A percentile compares a stretch with the other conserved stretches of the same genome.
Conservation (phyloP, 345 rosid genomes). For the Nasturtium officinale region DNA sequence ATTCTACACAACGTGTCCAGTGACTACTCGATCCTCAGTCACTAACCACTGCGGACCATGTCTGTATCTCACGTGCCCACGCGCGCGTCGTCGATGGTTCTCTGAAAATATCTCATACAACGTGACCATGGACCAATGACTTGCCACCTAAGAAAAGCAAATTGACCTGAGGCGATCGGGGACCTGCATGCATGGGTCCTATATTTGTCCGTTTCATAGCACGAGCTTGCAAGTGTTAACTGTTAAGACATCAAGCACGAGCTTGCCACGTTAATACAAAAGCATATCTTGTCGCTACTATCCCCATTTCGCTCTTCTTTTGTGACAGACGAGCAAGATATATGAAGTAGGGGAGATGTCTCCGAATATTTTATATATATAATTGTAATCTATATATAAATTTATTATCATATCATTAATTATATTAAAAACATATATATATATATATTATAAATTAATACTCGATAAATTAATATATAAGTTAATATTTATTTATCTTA, state of each 20-base stretch:
- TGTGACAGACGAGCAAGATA: slow-evolving; percentile 6
- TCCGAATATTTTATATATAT: neutral
- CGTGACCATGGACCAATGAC: neutral
- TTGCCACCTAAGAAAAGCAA: slow-evolving; percentile 24
- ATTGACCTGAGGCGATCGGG: slow-evolving; percentile 1
- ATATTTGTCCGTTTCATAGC: neutral
- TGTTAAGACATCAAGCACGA: neutral
- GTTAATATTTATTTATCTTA: too few species aligned
- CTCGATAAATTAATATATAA: too few species aligned
- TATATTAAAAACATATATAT: too few species aligned
- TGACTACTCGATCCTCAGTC: neutral
- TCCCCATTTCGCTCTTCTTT: neutral
- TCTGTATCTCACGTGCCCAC: slow-evolving; percentile 25
- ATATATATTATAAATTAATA: too few species aligned
- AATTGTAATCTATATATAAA: neutral
- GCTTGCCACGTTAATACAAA: slow-evolving; percentile 18
- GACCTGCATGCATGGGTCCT: slow-evolving; percentile 7
- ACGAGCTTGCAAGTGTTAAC: neutral
- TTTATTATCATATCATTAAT: neutral
- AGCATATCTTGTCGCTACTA: neutral
- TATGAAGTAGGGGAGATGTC: slow-evolving; percentile 22
- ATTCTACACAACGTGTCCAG: slow-evolving; percentile 27
- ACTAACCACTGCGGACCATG: slow-evolving; percentile 12
- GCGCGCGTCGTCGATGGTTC: neutral
- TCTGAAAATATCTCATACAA: slow-evolving; percentile 11